These are phyloP conservation scores for Chaetomium fimeti DNA, from an alignment of 495 filamentous ascomycete genomes.

Conservation along the genomic window DNA sequence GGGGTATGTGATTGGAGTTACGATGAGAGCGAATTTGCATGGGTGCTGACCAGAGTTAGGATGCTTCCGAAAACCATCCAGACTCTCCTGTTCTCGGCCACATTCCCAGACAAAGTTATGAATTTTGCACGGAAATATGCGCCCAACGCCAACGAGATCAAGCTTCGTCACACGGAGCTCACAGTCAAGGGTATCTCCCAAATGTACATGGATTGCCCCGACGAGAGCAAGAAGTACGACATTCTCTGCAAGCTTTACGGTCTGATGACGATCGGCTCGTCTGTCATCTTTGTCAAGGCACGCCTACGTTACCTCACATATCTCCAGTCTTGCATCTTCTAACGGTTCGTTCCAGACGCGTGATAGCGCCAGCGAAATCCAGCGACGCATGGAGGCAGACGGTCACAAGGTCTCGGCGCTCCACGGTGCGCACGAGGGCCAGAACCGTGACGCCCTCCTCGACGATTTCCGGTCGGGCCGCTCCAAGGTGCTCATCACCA, in stretches of 20 bases:
- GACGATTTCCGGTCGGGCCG: constrained; percentile 80
- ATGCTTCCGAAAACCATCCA: constrained; percentile 70
- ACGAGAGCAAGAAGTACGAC: constrained; percentile 78
- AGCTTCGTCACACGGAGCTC: constrained; percentile 82
- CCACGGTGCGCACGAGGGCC: constrained; percentile 80
- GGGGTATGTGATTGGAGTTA: constrained; percentile 51
- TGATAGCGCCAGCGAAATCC: constrained; percentile 75
- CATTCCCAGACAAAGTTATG: constrained; percentile 83
- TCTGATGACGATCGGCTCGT: constrained; percentile 90
- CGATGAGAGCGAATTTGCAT: background rate
- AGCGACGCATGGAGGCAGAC: constrained; percentile 78
- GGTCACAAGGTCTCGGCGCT: constrained; percentile 88
- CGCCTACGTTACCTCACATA: constrained; percentile 23
- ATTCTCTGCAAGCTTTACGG: constrained; percentile 89
- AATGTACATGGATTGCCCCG: constrained; percentile 87
- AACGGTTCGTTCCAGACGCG: constrained; percentile 58
- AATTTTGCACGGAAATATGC: constrained; percentile 76
- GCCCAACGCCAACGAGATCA: constrained; percentile 82
- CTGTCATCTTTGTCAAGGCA: constrained; percentile 96
- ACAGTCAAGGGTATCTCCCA: constrained; percentile 97
- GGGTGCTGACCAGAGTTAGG: constrained; percentile 43
- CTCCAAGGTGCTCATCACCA: constrained; percentile 97
- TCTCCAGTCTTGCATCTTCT: constrained; percentile 15
- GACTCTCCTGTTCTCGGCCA: constrained; percentile 92
- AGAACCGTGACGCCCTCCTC: constrained; percentile 78